Percentiles rank a stretch among this genome's conserved stretches.
phyloP scores from a whole-genome alignment of 225 moss, liverwort and hornwort species.

The Sphagnum contortum region DNA sequence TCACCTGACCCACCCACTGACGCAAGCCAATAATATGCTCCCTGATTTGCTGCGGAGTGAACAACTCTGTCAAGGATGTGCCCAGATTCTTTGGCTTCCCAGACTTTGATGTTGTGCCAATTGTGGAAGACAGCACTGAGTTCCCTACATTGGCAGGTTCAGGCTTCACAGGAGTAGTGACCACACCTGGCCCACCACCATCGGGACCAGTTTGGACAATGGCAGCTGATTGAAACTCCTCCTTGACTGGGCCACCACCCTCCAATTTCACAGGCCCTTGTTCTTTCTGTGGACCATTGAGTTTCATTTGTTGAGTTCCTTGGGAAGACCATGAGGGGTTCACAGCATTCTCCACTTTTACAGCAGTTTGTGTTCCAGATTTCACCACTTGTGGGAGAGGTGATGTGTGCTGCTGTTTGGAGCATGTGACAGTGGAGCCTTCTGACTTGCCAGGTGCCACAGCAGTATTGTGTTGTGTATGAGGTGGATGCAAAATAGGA shows the following conservation, averaged over 20 bases:
- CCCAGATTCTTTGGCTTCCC: conserved; percentile 92
- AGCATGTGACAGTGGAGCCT: conserved; percentile 9
- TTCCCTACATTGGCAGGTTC: conserved; percentile 33
- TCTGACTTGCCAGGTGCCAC: conserved; percentile 33
- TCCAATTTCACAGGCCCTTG: conserved; percentile 20
- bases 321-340: neutral
- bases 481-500: conserved; percentile 21
- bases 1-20: conserved; percentile 98
- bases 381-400: conserved; percentile 30
- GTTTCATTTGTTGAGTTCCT: conserved; percentile 23
- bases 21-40: conserved; percentile 94
- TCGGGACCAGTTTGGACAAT: conserved; percentile 32
- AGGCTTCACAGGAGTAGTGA: conserved; percentile 24
- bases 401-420: conserved; percentile 16
- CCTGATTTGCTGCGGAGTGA: conserved; percentile 83
- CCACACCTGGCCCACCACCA: conserved; percentile 11
- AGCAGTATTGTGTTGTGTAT: conserved; percentile 15
- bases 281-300: conserved; percentile 19
- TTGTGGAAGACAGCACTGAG: conserved; percentile 11
- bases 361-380: conserved; percentile 31
- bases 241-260: conserved; percentile 31
- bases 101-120: conserved; percentile 28
- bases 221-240: conserved; percentile 30
- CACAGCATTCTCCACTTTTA: conserved; percentile 30
- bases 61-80: conserved; percentile 94